Evolutionary conservation across 768 basidiomycete species (phyloP).

Genomic region (Hortiboletus flavorubellus): DNA sequence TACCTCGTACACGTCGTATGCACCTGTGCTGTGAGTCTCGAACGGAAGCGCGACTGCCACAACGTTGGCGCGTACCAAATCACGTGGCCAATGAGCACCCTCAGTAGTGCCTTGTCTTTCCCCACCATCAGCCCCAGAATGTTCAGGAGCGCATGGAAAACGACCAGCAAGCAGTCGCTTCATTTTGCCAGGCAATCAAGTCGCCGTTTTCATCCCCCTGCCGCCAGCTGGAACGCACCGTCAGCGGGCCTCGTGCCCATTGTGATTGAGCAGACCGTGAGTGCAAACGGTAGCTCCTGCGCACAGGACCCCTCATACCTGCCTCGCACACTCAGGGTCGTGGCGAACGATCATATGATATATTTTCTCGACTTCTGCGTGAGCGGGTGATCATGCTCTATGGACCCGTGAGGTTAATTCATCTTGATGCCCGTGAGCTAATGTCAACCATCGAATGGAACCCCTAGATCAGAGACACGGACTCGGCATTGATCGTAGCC

Average conservation of each 20-base stretch:
- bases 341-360: slow-evolving; percentile 91
- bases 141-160: slow-evolving; percentile 28
- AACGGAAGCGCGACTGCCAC: slow-evolving; percentile 13
- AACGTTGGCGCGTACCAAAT: slow-evolving; percentile 14
- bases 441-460: slow-evolving; percentile 12
- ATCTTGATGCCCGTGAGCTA: slow-evolving; percentile 6
- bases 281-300: slow-evolving; percentile 14
- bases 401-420: slow-evolving; percentile 65
- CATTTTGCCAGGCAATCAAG: slow-evolving; percentile 15
- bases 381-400: slow-evolving; percentile 96
- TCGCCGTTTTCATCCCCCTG: slow-evolving; percentile 54
- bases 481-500: slow-evolving; percentile 84
- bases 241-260: slow-evolving; percentile 78
- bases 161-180: slow-evolving; percentile 16
- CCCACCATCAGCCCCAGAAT: slow-evolving; percentile 18
- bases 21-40: slow-evolving; percentile 5
- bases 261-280: slow-evolving; percentile 89
- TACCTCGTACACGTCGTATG: slow-evolving; percentile 16
- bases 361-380: slow-evolving; percentile 88
- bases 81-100: slow-evolving; percentile 24
- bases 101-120: neutral
- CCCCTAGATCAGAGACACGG: slow-evolving; percentile 79
- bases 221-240: slow-evolving; percentile 43
- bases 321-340: slow-evolving; percentile 51
- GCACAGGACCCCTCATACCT: slow-evolving; percentile 13